Conservation (phyloP, 345 rosid species). For the Arabis alpina region DNA sequence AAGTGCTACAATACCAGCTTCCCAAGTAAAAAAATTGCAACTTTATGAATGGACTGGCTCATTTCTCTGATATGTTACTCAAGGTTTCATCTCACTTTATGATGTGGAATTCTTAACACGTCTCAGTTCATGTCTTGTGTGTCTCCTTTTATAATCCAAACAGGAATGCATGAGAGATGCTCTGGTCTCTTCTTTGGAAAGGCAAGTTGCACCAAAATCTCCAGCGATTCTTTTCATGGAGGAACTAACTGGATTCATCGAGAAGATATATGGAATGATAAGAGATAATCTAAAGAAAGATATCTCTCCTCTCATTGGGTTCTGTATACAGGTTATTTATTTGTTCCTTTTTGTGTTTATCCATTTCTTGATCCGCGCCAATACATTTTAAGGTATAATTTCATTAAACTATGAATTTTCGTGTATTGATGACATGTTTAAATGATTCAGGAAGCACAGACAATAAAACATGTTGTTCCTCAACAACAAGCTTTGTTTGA, state of each 20-base stretch:
- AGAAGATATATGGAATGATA: conserved; percentile 98
- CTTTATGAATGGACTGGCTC: too few species aligned
- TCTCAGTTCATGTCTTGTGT: neutral
- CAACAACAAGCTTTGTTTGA: conserved; percentile 90
- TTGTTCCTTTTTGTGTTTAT: conserved; percentile 31
- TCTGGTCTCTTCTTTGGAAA: conserved; percentile 76
- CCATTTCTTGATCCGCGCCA: conserved; percentile 14
- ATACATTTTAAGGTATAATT: conserved; percentile 1
- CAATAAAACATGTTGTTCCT: conserved; percentile 89
- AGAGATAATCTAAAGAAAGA: conserved; percentile 95
- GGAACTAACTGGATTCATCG: conserved; percentile 97
- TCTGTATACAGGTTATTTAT: conserved; percentile 85
- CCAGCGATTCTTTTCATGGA: conserved; percentile 96
- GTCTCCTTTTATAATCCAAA: conserved; percentile 40
- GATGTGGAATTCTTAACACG: too few species aligned
- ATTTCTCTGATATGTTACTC: too few species aligned
- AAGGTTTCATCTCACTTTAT: too few species aligned
- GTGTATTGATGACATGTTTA: conserved; percentile 7
- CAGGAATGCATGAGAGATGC: conserved; percentile 78
- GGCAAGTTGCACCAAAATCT: conserved; percentile 94
- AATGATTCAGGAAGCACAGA: conserved; percentile 84
- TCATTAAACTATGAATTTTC: neutral
- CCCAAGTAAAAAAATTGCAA: conserved; percentile 65
- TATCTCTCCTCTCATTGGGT: conserved; percentile 91
- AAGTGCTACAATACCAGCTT: conserved; percentile 89